A percentile compares a stretch with the other conserved stretches of the same genome.
phyloP scores from a whole-genome alignment of 1,284 basidiomycete genomes.

The Prillingera fragicola region DNA sequence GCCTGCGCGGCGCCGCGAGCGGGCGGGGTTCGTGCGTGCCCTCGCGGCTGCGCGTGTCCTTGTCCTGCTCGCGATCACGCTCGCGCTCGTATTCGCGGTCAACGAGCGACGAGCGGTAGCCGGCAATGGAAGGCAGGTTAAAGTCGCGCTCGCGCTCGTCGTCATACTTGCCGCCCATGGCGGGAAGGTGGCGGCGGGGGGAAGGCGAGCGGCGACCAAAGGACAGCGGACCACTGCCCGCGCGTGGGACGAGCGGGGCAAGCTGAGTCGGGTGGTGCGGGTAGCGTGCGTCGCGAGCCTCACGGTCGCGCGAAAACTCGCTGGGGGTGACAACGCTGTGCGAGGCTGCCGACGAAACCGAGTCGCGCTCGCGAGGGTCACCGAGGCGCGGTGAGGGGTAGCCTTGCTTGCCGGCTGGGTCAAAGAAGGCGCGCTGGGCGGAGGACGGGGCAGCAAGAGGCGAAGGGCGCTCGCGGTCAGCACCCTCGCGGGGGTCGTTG shows the following conservation, averaged over 20 bases:
- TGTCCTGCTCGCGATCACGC: neutral
- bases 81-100: constrained; percentile 4
- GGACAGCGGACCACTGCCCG: too few relatives aligned
- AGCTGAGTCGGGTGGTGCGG: constrained; percentile 25
- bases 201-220: constrained; percentile 11
- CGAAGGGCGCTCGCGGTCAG: neutral
- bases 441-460: neutral
- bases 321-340: constrained; percentile 6
- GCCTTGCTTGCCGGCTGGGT: too few relatives aligned
- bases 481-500: neutral
- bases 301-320: constrained; percentile 3
- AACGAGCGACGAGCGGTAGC: too few relatives aligned
- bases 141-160: constrained; percentile 5
- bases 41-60: neutral
- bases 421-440: neutral
- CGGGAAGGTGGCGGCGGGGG: too few relatives aligned
- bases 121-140: too few relatives aligned
- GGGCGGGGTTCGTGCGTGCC: constrained; percentile 6
- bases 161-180: neutral
- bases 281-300: constrained; percentile 8
- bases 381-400: neutral
- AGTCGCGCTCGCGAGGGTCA: neutral
- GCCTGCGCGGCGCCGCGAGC: constrained; percentile 5
- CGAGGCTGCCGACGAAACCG: constrained; percentile 8
- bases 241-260: constrained; percentile 12